Conservation (phyloP, 1,284 basidiomycete species). For the Pseudozyma hubeiensis region DNA sequence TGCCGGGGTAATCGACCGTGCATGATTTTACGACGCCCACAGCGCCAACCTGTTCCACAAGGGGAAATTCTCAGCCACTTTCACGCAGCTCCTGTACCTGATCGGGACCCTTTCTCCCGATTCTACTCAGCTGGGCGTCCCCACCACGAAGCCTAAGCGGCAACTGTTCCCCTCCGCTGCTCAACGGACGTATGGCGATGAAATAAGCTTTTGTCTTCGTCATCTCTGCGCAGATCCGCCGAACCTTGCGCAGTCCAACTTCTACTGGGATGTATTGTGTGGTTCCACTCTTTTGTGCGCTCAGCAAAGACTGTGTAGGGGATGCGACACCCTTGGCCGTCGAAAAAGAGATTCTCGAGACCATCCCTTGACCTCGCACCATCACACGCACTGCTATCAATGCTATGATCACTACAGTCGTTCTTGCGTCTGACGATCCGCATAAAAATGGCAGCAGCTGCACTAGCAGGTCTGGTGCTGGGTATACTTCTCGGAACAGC, state of each 20-base stretch:
- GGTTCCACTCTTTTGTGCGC: not conserved
- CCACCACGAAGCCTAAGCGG: too few relatives aligned
- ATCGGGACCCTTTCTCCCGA: constrained; percentile 5
- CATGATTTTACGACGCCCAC: constrained; percentile 5
- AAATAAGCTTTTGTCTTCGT: constrained; percentile 12
- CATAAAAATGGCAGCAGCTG: constrained; percentile 22
- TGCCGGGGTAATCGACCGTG: constrained; percentile 23
- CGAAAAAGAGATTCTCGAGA: too few relatives aligned
- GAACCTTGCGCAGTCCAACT: not conserved
- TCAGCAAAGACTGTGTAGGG: too few relatives aligned
- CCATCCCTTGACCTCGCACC: not conserved
- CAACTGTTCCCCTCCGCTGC: not conserved
- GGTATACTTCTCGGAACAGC: constrained; percentile 26
- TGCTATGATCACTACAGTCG: not conserved
- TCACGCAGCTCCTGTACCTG: constrained; percentile 8
- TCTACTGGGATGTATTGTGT: not conserved
- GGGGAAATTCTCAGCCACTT: constrained; percentile 5
- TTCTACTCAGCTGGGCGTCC: not conserved
- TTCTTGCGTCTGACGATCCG: not conserved
- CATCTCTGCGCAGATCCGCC: constrained; percentile 2
- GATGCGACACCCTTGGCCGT: too few relatives aligned
- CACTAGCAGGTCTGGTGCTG: constrained; percentile 32
- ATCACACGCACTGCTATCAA: not conserved
- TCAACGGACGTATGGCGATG: constrained; percentile 11
- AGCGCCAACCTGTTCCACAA: not conserved